phyloP scores from a whole-genome alignment of 768 basidiomycete genomes.

The Pulveroboletus sp. region DNA sequence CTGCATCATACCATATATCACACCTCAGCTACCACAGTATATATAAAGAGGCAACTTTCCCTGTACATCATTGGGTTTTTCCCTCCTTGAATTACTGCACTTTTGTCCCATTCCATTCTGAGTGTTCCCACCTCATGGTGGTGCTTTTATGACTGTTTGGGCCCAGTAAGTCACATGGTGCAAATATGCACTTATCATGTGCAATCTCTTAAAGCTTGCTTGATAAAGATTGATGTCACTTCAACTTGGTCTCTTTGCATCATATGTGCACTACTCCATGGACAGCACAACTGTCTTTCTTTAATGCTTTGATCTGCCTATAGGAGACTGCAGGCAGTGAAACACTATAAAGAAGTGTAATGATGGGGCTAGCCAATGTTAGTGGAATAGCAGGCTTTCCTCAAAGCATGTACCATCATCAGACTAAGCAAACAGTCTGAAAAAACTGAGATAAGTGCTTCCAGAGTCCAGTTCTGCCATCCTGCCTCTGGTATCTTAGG shows the following conservation, averaged over 20 bases:
- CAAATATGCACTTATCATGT: background rate
- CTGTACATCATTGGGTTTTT: too few relatives aligned
- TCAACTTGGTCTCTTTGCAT: background rate
- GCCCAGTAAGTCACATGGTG: background rate
- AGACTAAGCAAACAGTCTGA: conserved; percentile 9
- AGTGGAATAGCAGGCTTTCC: background rate
- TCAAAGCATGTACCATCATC: background rate
- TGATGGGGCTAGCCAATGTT: background rate
- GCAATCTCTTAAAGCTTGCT: background rate
- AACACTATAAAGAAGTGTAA: background rate
- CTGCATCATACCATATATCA: too few relatives aligned
- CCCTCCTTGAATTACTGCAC: too few relatives aligned
- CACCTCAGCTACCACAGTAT: too few relatives aligned
- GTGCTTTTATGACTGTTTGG: background rate
- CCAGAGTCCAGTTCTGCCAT: background rate
- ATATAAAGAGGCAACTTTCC: too few relatives aligned
- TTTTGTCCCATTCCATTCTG: too few relatives aligned
- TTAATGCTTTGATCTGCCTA: background rate
- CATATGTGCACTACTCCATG: background rate
- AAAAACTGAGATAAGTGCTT: conserved; percentile 8
- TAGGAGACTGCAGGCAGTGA: background rate
- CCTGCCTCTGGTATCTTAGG: background rate
- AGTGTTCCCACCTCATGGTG: too few relatives aligned
- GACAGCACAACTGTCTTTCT: background rate
- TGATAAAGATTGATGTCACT: background rate